Base-by-base conservation (phyloP, 2,329 filamentous ascomycete genomes). In the Lojkania enalia region DNA sequence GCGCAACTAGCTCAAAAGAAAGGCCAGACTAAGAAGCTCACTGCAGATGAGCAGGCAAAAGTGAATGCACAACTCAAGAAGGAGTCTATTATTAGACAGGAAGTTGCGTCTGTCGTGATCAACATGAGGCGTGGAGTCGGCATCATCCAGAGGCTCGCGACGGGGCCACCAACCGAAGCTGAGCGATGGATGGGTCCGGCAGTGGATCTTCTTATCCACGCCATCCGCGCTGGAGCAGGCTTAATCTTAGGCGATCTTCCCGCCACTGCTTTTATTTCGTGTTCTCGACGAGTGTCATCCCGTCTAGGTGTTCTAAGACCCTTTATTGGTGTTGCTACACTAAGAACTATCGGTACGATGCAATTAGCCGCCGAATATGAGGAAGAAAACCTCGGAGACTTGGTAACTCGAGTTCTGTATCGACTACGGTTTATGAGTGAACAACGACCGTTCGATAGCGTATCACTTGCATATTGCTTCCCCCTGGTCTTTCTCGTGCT, bases 1-100 rank as follows among this genome's bases (percentile, higher is more conserved):
- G 80, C 83, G 29, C 90, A 96, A 59, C 73, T 99, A 30, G 90
- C 91, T n/a, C 80, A 88, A 64, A 99, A 97, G 76, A 96, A 92
- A 69, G 92, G 92, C 1, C 83, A 88, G 48, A 84, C 90, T 58
- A 92, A 90, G 74, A 99, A 96, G 71, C 82, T 97, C 7, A 94
- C 89, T 0, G 73, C 88, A 0, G 94, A 97, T 25, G 92, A 99
- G 61, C 86, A 86, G 55, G 82, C 86, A 20, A 97, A 96, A 70
- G 88, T 97, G 45, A 92, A 94, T 40, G 86, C 88, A 5, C 94
- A 99, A 61, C 75, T 97, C 19, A 86, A 83, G 47, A 97, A 96
- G 70, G 94, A 99, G 69, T 77, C 86, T 1, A 80, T 77, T 37
- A 94, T 96, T 45, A 84, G 94, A 30, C 75, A 81, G 44, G 80